Base-by-base conservation (phyloP, 2,329 filamentous ascomycete species). In the Lachnellula hyalina region DNA sequence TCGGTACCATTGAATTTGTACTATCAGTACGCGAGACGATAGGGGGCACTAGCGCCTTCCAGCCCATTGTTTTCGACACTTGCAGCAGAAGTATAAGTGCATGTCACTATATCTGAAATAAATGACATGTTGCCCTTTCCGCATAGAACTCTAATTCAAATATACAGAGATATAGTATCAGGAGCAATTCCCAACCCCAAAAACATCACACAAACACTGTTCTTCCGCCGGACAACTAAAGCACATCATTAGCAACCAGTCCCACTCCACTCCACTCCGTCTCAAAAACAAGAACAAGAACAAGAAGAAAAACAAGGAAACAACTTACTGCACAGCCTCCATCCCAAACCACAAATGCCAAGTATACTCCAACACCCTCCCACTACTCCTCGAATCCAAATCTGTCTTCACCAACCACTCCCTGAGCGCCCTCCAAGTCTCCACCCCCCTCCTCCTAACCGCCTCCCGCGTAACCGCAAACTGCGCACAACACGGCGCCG, bases 341-440 rank as follows among this genome's bases (percentile, higher is more conserved):
- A 80, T 79, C 56, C 80, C 80, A 64, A 83, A 84, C 38, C 82
- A 83, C 59, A 84, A 73, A 69, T 87, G 83, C 83, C 83, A 86
- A 40, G 82, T 71, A 61, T 83, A 86, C 64, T 86, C 83, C 64
- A 85, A 75, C 8, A 85, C 76, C 35, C 82, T 72, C 4, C 83
- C 83, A 21, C 77, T 81, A 34, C 76, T 66, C 19, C 74, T 73
- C 62, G 83, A 79, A n/a, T 72, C 72, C 51, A 82, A 65, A 7
- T 75, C 69, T 4, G 82, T 82, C 8, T 77, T 72, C 9, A 82
- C 65, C 46, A 86, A 61, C 84, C 83, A 86, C 45, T 81, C 70
- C 8, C 81, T 74, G 65, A 79, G 79, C 45, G 73, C 73, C 34
- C 78, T 63, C 61, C 86, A 86, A 50, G 81, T 78, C n/a, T 73